A percentile compares a stretch with the other conserved stretches of the same genome.
These are phyloP conservation scores for Dimargaris cristalligena DNA, from an alignment of 192 early-diverging fungal genomes.

Conservation along the genomic window DNA sequence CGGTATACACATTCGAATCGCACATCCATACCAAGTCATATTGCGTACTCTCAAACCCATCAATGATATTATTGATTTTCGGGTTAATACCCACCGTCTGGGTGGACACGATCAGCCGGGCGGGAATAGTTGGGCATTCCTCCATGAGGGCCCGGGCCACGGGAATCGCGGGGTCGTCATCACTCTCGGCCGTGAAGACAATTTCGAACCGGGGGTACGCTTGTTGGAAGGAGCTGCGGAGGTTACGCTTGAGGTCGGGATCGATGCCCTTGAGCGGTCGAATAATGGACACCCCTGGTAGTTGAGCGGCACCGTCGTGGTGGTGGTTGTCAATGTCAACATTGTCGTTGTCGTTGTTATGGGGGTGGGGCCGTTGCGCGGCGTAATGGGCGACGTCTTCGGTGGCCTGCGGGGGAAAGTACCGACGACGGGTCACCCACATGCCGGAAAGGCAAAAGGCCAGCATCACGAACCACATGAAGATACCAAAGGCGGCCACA, in stretches of 20 bases:
- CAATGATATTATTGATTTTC: constrained; percentile 88
- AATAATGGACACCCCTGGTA: constrained; percentile 78
- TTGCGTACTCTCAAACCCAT: constrained; percentile 56
- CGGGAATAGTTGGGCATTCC: constrained; percentile 55
- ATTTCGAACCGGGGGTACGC: constrained; percentile 79
- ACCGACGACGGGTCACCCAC: constrained; percentile 7
- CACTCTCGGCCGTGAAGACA: constrained; percentile 70
- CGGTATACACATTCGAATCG: constrained; percentile 78
- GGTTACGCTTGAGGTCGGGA: constrained; percentile 57
- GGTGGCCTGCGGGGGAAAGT: not conserved
- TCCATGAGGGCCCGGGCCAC: constrained; percentile 53
- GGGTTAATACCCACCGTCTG: constrained; percentile 75
- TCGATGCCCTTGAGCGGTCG: constrained; percentile 91
- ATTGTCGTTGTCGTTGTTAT: too few species aligned
- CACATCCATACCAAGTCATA: constrained; percentile 89
- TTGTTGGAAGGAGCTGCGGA: constrained; percentile 74
- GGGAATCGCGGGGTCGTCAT: constrained; percentile 63
- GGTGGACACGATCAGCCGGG: constrained; percentile 65
- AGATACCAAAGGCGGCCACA: constrained; percentile 3
- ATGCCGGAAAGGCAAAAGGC: constrained; percentile 2
- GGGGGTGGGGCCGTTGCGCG: too few species aligned
- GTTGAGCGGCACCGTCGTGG: not conserved
- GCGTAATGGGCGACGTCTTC: too few species aligned
- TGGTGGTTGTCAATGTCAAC: not conserved
- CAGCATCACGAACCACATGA: constrained; percentile 7